Percentiles rank a stretch among this genome's conserved stretches.
Conservation (phyloP, 2,329 filamentous ascomycete species). For the Drechslerella stenobrocha region DNA sequence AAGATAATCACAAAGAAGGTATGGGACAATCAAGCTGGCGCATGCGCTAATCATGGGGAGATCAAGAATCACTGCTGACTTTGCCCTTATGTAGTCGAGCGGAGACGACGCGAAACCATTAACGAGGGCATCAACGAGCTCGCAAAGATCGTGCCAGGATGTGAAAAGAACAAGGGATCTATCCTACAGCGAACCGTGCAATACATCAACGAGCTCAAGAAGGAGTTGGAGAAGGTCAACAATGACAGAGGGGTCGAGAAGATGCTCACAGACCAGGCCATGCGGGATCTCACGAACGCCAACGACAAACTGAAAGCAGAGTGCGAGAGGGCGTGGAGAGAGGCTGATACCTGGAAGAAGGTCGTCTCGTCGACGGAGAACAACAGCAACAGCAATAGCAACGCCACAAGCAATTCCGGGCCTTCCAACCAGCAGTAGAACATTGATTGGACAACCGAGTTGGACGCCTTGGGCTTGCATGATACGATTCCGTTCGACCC, state of each 20-base stretch:
- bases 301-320: slow-evolving; percentile 85
- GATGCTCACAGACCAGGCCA: slow-evolving; percentile 82
- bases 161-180: slow-evolving; percentile 98
- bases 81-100: slow-evolving; percentile 69
- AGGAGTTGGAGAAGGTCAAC: slow-evolving; percentile 56
- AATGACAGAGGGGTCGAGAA: slow-evolving; percentile 90
- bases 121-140: slow-evolving; percentile 99
- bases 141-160: slow-evolving; percentile 94
- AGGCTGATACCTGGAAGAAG: slow-evolving; percentile 78
- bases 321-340: slow-evolving; percentile 74
- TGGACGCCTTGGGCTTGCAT: slow-evolving; percentile 37
- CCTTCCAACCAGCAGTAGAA: slow-evolving; percentile 33
- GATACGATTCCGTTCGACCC: not conserved
- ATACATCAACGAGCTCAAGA: slow-evolving; percentile 91
- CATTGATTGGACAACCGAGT: slow-evolving; percentile 33
- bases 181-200: slow-evolving; percentile 90
- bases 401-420: slow-evolving; percentile 15
- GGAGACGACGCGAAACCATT: slow-evolving; percentile 93
- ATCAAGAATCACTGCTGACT: slow-evolving; percentile 51
- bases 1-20: slow-evolving; percentile 99
- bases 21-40: slow-evolving; percentile 54
- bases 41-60: not conserved
- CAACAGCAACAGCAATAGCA: slow-evolving; percentile 12
- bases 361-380: slow-evolving; percentile 43
- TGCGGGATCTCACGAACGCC: slow-evolving; percentile 80